Evolutionary conservation across 768 basidiomycete genomes (phyloP).

Genomic region (Lactifluus pinguis): DNA sequence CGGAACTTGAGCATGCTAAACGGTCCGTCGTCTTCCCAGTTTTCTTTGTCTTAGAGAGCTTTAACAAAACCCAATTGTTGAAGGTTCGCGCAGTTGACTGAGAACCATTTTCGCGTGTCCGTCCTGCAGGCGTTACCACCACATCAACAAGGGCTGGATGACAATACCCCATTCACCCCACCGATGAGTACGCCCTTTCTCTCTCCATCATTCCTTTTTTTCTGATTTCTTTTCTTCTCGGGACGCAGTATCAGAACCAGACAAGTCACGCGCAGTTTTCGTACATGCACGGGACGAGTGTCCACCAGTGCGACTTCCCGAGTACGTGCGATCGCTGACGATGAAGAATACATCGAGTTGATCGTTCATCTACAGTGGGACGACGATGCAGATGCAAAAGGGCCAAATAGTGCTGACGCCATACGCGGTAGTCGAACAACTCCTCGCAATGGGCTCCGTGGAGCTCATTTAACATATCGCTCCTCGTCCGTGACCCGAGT

Average conservation of each 20-base stretch:
- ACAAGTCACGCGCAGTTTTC: conserved; percentile 70
- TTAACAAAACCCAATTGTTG: background rate
- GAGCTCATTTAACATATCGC: conserved; percentile 51
- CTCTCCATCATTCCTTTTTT: background rate
- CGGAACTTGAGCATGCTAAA: conserved; percentile 74
- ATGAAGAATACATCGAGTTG: background rate
- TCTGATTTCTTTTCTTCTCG: background rate
- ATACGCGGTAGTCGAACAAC: conserved; percentile 66
- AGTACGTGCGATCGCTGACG: conserved; percentile 36
- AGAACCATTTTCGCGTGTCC: conserved; percentile 68
- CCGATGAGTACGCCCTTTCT: conserved; percentile 53
- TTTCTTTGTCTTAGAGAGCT: background rate
- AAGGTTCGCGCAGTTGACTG: conserved; percentile 70
- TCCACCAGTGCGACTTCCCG: conserved; percentile 55
- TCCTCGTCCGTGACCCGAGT: background rate
- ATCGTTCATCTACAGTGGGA: conserved; percentile 40
- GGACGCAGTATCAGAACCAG: conserved; percentile 62
- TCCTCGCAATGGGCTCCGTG: conserved; percentile 61
- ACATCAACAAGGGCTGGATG: conserved; percentile 67
- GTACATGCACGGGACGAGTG: conserved; percentile 68
- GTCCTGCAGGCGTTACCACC: conserved; percentile 80
- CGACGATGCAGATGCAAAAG: conserved; percentile 61
- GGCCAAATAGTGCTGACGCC: conserved; percentile 79
- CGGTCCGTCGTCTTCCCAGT: conserved; percentile 35
- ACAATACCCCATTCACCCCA: conserved; percentile 58